phyloP scores from a whole-genome alignment of 1,284 basidiomycete genomes.

The Rhizoctonia solani region DNA sequence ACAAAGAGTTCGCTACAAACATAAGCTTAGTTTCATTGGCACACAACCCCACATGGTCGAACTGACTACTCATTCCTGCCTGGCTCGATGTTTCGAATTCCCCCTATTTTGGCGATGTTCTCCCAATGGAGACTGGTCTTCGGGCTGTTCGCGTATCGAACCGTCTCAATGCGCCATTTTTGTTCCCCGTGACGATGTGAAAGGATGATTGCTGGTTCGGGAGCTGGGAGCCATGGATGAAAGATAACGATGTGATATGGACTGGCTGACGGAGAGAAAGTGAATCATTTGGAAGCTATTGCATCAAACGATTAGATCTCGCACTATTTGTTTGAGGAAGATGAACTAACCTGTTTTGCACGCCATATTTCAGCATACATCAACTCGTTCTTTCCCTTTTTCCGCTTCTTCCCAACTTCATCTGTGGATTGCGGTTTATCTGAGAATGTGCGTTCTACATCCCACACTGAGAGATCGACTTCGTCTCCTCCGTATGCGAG shows the following conservation, averaged over 20 bases:
- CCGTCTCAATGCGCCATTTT: slow-evolving; percentile 72
- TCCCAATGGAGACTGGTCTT: slow-evolving; percentile 71
- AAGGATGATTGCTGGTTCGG: slow-evolving; percentile 49
- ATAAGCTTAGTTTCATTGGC: background rate
- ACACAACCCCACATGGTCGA: too few species aligned
- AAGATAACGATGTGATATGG: slow-evolving; percentile 70
- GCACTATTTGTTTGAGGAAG: background rate
- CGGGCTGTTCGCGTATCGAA: slow-evolving; percentile 80
- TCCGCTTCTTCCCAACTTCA: slow-evolving; percentile 58
- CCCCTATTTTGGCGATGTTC: slow-evolving; percentile 64
- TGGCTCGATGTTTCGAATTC: slow-evolving; percentile 63
- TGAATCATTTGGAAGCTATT: slow-evolving; percentile 73
- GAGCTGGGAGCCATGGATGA: slow-evolving; percentile 49
- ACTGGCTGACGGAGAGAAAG: slow-evolving; percentile 81
- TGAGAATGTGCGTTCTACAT: slow-evolving; percentile 69
- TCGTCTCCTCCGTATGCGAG: slow-evolving; percentile 88
- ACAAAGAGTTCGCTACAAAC: slow-evolving; percentile 71
- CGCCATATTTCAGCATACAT: slow-evolving; percentile 77
- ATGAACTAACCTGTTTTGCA: slow-evolving; percentile 67
- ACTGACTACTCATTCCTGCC: slow-evolving; percentile 72
- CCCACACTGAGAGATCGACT: slow-evolving; percentile 84
- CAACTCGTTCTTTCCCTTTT: slow-evolving; percentile 55
- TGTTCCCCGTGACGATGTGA: slow-evolving; percentile 74
- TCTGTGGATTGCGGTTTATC: slow-evolving; percentile 34
- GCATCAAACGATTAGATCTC: background rate